Evolutionary conservation across 139 green algal species (phyloP).

Genomic region (Coelastrella sp.): DNA sequence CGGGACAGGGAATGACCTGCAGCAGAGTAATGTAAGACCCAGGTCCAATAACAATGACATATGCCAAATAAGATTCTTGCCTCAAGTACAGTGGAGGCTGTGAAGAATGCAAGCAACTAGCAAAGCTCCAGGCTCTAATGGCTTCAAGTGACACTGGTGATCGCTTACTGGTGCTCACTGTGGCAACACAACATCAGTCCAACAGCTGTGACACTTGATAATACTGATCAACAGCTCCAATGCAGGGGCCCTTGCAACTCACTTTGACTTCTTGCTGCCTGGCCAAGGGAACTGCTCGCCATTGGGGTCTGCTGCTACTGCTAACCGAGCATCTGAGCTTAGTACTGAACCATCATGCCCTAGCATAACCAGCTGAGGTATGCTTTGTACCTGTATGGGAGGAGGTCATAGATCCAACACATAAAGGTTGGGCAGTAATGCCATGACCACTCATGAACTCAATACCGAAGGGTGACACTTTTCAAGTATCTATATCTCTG

Average conservation of each 20-base stretch:
- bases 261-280: slow-evolving; percentile 41
- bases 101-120: neutral
- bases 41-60: neutral
- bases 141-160: too few species aligned
- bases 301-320: slow-evolving; percentile 51
- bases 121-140: too few species aligned
- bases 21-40: neutral
- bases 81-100: neutral
- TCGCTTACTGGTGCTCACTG: too few species aligned
- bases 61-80: neutral
- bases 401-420: too few species aligned
- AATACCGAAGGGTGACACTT: too few species aligned
- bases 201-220: neutral
- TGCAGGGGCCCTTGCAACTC: neutral
- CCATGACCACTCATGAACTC: too few species aligned
- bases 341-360: slow-evolving; percentile 48
- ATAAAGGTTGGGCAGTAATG: too few species aligned
- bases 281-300: slow-evolving; percentile 57
- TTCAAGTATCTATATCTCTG: too few species aligned
- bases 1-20: slow-evolving; percentile 20
- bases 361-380: slow-evolving; percentile 58
- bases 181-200: too few species aligned
- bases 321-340: slow-evolving; percentile 54
- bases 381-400: slow-evolving; percentile 47
- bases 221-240: neutral